Evolutionary conservation across 805 yeast genomes (phyloP).

Genomic region (Priceomyces carsonii): DNA sequence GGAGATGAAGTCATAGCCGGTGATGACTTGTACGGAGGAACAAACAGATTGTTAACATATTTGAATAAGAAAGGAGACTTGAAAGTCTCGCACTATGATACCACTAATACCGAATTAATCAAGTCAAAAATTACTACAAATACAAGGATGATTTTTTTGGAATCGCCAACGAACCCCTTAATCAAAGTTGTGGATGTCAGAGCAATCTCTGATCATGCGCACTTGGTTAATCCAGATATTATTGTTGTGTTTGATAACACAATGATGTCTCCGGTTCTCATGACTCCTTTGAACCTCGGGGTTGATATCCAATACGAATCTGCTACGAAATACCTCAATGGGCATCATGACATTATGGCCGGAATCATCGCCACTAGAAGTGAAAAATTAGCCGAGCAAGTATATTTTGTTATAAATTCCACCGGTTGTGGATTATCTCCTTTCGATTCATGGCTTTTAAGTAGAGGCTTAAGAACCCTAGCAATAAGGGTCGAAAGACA

Average conservation of each 20-base stretch:
- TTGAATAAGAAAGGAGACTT: constrained; percentile 63
- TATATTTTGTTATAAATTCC: constrained; percentile 80
- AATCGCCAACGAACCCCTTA: constrained; percentile 92
- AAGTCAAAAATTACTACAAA: constrained; percentile 52
- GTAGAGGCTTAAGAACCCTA: constrained; percentile 86
- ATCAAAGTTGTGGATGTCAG: constrained; percentile 84
- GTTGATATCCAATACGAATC: constrained; percentile 92
- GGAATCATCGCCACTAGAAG: constrained; percentile 79
- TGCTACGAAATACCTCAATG: constrained; percentile 89
- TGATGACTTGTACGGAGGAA: constrained; percentile 93
- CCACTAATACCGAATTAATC: constrained; percentile 68
- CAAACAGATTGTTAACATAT: constrained; percentile 80
- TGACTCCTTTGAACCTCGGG: constrained; percentile 83
- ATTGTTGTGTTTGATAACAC: constrained; percentile 90
- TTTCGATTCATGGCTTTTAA: constrained; percentile 86
- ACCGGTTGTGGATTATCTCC: constrained; percentile 93
- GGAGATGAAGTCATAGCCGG: constrained; percentile 95
- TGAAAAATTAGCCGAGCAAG: constrained; percentile 60
- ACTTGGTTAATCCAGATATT: constrained; percentile 63
- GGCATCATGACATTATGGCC: constrained; percentile 97
- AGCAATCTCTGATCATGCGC: constrained; percentile 65
- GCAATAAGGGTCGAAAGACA: constrained; percentile 86
- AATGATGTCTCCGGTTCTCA: constrained; percentile 90
- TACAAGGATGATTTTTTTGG: constrained; percentile 81
- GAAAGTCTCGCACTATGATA: constrained; percentile 74